Evolutionary conservation across 2,329 filamentous ascomycete species (phyloP), one percentile per base, ranked within the genome.

Genomic region (Curvularia eragrostidis): DNA sequence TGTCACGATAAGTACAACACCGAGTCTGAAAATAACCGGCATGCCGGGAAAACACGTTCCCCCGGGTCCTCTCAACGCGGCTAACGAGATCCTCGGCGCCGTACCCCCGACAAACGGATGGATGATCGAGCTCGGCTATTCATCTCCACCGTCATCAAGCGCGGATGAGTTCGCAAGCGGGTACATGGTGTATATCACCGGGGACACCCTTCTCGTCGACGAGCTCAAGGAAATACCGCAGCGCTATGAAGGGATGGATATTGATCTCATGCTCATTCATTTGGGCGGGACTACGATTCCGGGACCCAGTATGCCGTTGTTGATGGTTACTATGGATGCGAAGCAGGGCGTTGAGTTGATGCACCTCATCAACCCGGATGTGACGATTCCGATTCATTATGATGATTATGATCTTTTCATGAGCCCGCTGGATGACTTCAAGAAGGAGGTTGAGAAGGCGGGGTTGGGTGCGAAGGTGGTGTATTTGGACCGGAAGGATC

Each of bases 261-360:
- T 90, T 54, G 86, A 90, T 66, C 74, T 89, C 52, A 89, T 90
- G 87, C 79, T 90, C 12, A 79, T 87, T 1, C 87, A 90, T 60
- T 75, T 90, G 0, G 87, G 87, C 19, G 87, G 87, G 2, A 89
- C 87, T 0, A 89, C 85, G 3, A 85, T 90, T 28, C 87, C 87
- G 0, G 80, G 82, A 0, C 85, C 86, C 0, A 79, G 80, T 5
- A 65, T 86, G 70, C 85, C 85, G 43, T 72, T 89, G 58, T 57
- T 46, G 43, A 46, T 46, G 43, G 43, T 46, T 46, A 46, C 43
- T 41, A 90, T 90, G 87, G 87, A 90, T 71, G 87, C 83, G 21
- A 79, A 82, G 67, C 85, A 89, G 71, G 87, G 87, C 0, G 63
- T 89, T 26, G 75, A 87, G 74, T 71, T 90, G 61, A 83, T 90